Conservation (phyloP, 495 filamentous ascomycete genomes). For the Cladorrhinum samala region DNA sequence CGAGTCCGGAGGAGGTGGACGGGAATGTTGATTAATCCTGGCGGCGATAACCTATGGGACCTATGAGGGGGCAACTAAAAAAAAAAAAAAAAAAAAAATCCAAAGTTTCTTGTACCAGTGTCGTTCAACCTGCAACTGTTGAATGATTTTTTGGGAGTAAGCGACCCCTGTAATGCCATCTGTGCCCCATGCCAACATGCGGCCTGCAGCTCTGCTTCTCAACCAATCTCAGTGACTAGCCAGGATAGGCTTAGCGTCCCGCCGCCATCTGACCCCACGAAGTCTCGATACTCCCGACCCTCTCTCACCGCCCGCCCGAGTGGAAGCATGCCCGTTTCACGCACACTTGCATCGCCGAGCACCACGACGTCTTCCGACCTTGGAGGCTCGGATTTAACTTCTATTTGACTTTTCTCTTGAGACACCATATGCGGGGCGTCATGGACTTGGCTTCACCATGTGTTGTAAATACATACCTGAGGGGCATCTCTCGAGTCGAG, state of each 20-base stretch:
- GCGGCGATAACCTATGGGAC: background rate
- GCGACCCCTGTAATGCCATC: constrained; percentile 17
- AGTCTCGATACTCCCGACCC: constrained; percentile 18
- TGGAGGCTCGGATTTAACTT: background rate
- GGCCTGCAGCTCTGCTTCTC: constrained; percentile 18
- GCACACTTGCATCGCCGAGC: background rate
- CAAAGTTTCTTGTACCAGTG: constrained; percentile 9
- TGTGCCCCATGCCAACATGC: constrained; percentile 15
- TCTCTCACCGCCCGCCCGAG: background rate
- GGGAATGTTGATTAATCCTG: constrained; percentile 2
- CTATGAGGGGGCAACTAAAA: constrained; percentile 17
- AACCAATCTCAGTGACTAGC: constrained; percentile 29
- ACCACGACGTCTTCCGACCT: background rate
- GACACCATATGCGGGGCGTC: too few species aligned
- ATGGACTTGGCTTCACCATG: too few species aligned
- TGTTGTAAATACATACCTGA: too few species aligned
- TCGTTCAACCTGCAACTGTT: constrained; percentile 26
- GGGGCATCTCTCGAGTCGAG: too few species aligned
- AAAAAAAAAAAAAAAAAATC: constrained; percentile 15
- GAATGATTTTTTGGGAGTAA: constrained; percentile 23
- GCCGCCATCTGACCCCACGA: constrained; percentile 18
- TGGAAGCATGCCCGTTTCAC: background rate
- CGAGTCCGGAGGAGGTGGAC: background rate
- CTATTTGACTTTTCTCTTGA: background rate
- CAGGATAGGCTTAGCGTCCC: constrained; percentile 11